Evolutionary conservation across 1,284 basidiomycete genomes (phyloP).

Genomic region (Melampsora larici-populina): DNA sequence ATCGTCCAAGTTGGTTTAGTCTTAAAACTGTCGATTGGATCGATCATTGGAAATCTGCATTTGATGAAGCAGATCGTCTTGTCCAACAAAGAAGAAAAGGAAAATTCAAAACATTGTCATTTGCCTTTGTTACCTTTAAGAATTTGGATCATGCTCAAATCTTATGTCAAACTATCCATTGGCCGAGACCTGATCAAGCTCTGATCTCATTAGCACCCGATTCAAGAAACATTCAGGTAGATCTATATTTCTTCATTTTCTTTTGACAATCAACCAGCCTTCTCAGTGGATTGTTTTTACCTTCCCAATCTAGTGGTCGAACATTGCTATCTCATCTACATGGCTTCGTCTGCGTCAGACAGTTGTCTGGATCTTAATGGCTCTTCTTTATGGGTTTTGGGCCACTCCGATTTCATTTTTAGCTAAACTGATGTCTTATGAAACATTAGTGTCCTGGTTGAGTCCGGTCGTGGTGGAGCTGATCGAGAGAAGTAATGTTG

Average conservation of each 20-base stretch:
- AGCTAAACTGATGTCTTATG: slow-evolving; percentile 50
- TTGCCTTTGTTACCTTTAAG: slow-evolving; percentile 35
- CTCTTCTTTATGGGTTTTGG: slow-evolving; percentile 51
- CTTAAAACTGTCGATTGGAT: slow-evolving; percentile 31
- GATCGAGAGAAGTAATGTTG: slow-evolving; percentile 48
- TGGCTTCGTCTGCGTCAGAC: slow-evolving; percentile 50
- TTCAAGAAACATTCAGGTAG: slow-evolving; percentile 29
- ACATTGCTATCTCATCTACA: slow-evolving; percentile 49
- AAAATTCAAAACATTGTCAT: slow-evolving; percentile 17
- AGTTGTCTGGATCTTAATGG: slow-evolving; percentile 50
- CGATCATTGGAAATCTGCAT: slow-evolving; percentile 9
- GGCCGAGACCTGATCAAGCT: slow-evolving; percentile 22
- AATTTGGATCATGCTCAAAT: slow-evolving; percentile 29
- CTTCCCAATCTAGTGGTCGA: slow-evolving; percentile 51
- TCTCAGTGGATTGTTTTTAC: slow-evolving; percentile 31
- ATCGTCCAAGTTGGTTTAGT: slow-evolving; percentile 18
- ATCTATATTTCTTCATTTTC: slow-evolving; percentile 17
- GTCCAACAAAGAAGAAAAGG: slow-evolving; percentile 20
- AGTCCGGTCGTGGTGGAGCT: slow-evolving; percentile 49
- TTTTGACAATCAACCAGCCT: too few relatives aligned
- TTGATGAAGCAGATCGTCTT: slow-evolving; percentile 20
- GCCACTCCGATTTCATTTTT: slow-evolving; percentile 51
- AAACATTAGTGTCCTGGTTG: slow-evolving; percentile 49
- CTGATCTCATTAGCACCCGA: slow-evolving; percentile 26
- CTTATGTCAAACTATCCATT: slow-evolving; percentile 28